Evolutionary conservation across 2,329 filamentous ascomycete genomes (phyloP).

Genomic region (Fusarium vanettenii): DNA sequence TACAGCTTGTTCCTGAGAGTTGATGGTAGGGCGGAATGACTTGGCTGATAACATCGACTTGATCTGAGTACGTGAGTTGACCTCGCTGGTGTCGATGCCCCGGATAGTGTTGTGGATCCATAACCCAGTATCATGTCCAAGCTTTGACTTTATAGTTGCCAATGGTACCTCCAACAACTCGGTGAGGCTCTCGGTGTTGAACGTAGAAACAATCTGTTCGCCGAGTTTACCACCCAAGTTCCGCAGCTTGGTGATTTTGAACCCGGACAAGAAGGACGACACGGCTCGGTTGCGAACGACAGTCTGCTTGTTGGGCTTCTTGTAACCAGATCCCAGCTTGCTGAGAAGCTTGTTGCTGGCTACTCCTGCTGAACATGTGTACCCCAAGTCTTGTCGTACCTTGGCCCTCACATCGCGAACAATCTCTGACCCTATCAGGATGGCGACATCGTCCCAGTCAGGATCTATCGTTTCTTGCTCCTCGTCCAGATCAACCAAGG

Average conservation of each 20-base stretch:
- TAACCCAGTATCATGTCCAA: conserved; percentile 85
- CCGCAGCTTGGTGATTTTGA: conserved; percentile 95
- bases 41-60: conserved; percentile 98
- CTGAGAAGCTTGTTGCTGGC: conserved; percentile 94
- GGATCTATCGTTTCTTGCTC: conserved; percentile 83
- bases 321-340: conserved; percentile 90
- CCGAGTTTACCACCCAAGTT: conserved; percentile 96
- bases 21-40: conserved; percentile 89
- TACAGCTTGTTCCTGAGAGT: conserved; percentile 78
- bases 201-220: conserved; percentile 83
- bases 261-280: conserved; percentile 79
- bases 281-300: conserved; percentile 90
- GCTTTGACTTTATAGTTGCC: conserved; percentile 79
- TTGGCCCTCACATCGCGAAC: conserved; percentile 78
- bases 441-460: conserved; percentile 95
- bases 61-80: conserved; percentile 91
- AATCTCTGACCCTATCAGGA: conserved; percentile 89
- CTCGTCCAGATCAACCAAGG: conserved; percentile 81
- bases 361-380: conserved; percentile 92
- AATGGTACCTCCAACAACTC: conserved; percentile 79
- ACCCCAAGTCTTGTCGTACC: conserved; percentile 78
- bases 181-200: conserved; percentile 82
- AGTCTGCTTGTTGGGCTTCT: conserved; percentile 95
- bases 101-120: conserved; percentile 90
- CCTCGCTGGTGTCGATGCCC: conserved; percentile 87